phyloP scores from a whole-genome alignment of 148 eudicot genomes.

The Pouteria glomerata region DNA sequence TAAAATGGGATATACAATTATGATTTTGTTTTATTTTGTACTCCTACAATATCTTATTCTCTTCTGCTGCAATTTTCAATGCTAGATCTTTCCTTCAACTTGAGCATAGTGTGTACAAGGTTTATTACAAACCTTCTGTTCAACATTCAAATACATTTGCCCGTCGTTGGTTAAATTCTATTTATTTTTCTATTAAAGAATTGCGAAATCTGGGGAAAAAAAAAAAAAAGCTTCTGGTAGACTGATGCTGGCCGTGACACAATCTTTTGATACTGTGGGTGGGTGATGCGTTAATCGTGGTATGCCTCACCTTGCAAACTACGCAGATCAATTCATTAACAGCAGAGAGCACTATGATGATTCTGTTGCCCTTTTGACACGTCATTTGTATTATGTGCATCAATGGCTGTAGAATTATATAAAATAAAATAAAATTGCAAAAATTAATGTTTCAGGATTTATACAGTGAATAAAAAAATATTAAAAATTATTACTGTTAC shows the following conservation, averaged over 20 bases:
- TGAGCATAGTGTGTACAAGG: not conserved
- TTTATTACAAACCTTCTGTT: not conserved
- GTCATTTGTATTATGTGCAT: too few species aligned
- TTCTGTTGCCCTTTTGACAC: too few species aligned
- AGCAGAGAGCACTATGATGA: too few species aligned
- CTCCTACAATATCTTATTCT: not conserved
- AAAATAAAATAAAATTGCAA: too few species aligned
- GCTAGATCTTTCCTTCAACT: not conserved
- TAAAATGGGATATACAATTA: constrained; percentile 5
- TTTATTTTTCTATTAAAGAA: not conserved
- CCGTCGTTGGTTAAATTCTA: not conserved
- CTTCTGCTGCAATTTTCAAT: not conserved
- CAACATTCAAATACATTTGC: not conserved
- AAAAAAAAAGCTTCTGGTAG: too few species aligned
- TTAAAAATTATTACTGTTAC: too few species aligned
- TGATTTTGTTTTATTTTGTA: not conserved
- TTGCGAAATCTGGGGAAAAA: not conserved
- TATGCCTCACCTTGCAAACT: too few species aligned
- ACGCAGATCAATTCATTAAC: too few species aligned
- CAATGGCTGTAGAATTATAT: too few species aligned
- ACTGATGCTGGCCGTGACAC: not conserved
- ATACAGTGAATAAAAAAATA: too few species aligned
- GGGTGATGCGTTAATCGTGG: not conserved
- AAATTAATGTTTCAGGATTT: too few species aligned
- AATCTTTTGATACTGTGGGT: not conserved